phyloP scores from a whole-genome alignment of 2,329 filamentous ascomycete genomes.

The Talaromyces sp. region DNA sequence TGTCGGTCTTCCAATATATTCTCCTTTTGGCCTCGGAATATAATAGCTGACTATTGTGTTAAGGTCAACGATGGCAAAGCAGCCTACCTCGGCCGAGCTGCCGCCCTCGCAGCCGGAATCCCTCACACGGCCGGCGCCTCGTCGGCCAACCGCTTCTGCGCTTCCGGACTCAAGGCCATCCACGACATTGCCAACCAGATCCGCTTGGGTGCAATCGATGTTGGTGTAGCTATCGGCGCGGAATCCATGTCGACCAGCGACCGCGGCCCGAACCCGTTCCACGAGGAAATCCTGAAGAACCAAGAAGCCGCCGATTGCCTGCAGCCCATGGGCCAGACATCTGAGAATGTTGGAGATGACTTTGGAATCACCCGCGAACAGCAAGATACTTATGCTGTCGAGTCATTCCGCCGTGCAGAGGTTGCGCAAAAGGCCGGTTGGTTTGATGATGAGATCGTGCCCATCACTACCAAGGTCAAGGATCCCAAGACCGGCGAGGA shows the following conservation, averaged over 20 bases:
- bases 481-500: slow-evolving; percentile 74
- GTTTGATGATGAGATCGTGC: slow-evolving; percentile 91
- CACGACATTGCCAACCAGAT: slow-evolving; percentile 94
- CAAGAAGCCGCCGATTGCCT: slow-evolving; percentile 81
- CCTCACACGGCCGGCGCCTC: slow-evolving; percentile 81
- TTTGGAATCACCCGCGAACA: slow-evolving; percentile 75
- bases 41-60: slow-evolving; percentile 13
- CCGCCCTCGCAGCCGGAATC: slow-evolving; percentile 84
- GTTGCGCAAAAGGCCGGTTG: slow-evolving; percentile 81
- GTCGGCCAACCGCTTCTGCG: slow-evolving; percentile 93
- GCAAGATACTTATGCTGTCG: slow-evolving; percentile 81
- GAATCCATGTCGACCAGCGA: slow-evolving; percentile 85
- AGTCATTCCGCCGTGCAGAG: slow-evolving; percentile 85
- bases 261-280: slow-evolving; percentile 65
- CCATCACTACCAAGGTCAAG: slow-evolving; percentile 76
- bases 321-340: slow-evolving; percentile 97
- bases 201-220: slow-evolving; percentile 68
- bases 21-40: not conserved
- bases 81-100: slow-evolving; percentile 84
- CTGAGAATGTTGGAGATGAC: slow-evolving; percentile 89
- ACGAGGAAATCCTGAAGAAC: slow-evolving; percentile 67
- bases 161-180: slow-evolving; percentile 88
- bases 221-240: slow-evolving; percentile 82
- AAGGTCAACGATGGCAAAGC: slow-evolving; percentile 77
- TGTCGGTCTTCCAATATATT: slow-evolving; percentile 55